Evolutionary conservation across 148 eudicot species (phyloP), one percentile per base, ranked within the genome.

Genomic region (Camellia sinensis): DNA sequence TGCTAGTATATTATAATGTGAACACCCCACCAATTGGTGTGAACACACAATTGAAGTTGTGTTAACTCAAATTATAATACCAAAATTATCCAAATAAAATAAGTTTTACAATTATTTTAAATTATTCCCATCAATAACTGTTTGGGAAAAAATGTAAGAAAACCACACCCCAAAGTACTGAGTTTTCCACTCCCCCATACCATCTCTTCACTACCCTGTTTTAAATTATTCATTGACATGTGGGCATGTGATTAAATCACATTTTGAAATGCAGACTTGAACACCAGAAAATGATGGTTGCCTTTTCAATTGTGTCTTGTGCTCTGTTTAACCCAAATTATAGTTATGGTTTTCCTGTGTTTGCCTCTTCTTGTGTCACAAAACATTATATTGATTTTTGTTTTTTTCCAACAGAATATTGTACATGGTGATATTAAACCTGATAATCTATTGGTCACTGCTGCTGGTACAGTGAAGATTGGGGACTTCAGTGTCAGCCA

Each of bases 401-500:
- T 64, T 60, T 75, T 3, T 21, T 82, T 43, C 21, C n/a, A 75
- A 76, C 94, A 94, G 98, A 93, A 91, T 82, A 88, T 95, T 64
- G 93, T 95, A 67, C 98, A 95, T 80, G 93, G 93, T 79, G 98
- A 95, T 82, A 91, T 95, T 76, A 95, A 95, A 83, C 98, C 98
- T 43, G 97, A 95, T 68, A 95, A 95, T 88, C 89, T 95, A 64
- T 87, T 95, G 82, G 91, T 95, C 78, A 80, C 95, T 53, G 87
- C 80, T 76, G 73, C 85, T 82, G 98, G 97, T 68, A 87, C 80
- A 6, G 97, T 93, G 73, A 95, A 95, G 89, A 95, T 95, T 69
- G 97, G 91, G 50, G 98, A 95, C 78, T 95, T 92, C 83, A 86
- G 98, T 74, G 98, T 95, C 83, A 93, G 98, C 91, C 98, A 95